Conservation (phyloP, 169 alveolate genomes). For the Plasmodium reichenowi region DNA sequence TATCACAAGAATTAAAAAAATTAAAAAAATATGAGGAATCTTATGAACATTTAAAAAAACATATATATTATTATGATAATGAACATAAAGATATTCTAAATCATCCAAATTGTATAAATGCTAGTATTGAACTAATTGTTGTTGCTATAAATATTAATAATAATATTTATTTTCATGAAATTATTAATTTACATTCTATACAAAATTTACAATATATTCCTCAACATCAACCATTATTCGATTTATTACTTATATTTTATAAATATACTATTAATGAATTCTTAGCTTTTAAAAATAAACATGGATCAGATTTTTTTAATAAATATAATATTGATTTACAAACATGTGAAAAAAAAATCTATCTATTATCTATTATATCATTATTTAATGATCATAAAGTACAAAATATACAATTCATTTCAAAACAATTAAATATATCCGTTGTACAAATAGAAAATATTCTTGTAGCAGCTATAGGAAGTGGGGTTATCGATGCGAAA, state of each 20-base stretch:
- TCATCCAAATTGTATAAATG: conserved; percentile 75
- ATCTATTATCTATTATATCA: conserved; percentile 42
- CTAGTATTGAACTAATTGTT: conserved; percentile 77
- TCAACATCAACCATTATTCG: conserved; percentile 57
- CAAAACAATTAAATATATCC: conserved; percentile 73
- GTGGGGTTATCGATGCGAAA: conserved; percentile 83
- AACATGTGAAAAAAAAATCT: conserved; percentile 41
- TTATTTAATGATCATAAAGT: conserved; percentile 40
- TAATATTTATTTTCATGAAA: conserved; percentile 80
- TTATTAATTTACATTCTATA: conserved; percentile 77
- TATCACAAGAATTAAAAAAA: conserved; percentile 81
- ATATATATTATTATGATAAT: conserved; percentile 41
- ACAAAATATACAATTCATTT: conserved; percentile 28
- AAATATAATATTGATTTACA: conserved; percentile 47
- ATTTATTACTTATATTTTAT: conserved; percentile 41
- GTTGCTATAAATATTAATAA: conserved; percentile 79
- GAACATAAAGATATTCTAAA: conserved; percentile 34
- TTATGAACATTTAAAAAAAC: conserved; percentile 69
- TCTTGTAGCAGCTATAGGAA: conserved; percentile 83
- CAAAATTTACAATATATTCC: conserved; percentile 69
- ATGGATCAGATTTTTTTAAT: conserved; percentile 39
- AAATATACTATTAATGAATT: conserved; percentile 54
- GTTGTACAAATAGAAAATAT: conserved; percentile 78
- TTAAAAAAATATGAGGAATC: conserved; percentile 76
- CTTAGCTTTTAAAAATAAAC: conserved; percentile 37